A percentile compares a stretch with the other conserved stretches of the same genome.
phyloP scores from a whole-genome alignment of 768 basidiomycete genomes.

The Calocybe gangraenosa region DNA sequence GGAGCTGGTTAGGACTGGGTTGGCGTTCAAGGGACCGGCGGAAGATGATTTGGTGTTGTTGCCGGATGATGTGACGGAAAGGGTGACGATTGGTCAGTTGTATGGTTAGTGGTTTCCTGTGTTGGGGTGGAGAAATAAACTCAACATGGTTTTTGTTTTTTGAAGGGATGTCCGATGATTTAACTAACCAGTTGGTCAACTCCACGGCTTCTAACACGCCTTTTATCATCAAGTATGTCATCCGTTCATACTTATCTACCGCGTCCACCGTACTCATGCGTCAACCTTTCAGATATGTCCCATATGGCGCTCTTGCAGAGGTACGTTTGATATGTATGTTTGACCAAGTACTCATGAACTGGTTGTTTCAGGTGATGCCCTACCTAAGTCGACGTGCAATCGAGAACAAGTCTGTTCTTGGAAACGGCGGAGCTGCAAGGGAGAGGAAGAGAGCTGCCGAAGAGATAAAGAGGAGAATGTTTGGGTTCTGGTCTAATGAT shows the following conservation, averaged over 20 bases:
- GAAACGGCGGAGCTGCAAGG: conserved; percentile 58
- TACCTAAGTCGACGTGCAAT: conserved; percentile 85
- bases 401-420: conserved; percentile 90
- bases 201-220: conserved; percentile 53
- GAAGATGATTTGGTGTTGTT: conserved; percentile 30
- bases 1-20: conserved; percentile 50
- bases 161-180: conserved; percentile 82
- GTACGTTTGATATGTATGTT: conserved; percentile 26
- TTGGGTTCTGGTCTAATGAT: conserved; percentile 17
- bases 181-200: conserved; percentile 66
- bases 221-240: conserved; percentile 67
- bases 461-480: conserved; percentile 47
- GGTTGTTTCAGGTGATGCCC: conserved; percentile 65
- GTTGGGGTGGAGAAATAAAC: too few relatives aligned
- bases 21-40: conserved; percentile 37
- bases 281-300: conserved; percentile 51
- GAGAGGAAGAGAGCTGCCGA: conserved; percentile 55
- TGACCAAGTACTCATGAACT: not conserved
- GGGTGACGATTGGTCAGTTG: conserved; percentile 75
- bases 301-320: conserved; percentile 69
- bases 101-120: too few relatives aligned
- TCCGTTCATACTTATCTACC: conserved; percentile 4
- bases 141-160: too few relatives aligned
- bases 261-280: not conserved
- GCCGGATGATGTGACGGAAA: conserved; percentile 51